These are phyloP conservation scores for Chalciporus piperatus DNA, from an alignment of 768 basidiomycete species.

Conservation along the genomic window DNA sequence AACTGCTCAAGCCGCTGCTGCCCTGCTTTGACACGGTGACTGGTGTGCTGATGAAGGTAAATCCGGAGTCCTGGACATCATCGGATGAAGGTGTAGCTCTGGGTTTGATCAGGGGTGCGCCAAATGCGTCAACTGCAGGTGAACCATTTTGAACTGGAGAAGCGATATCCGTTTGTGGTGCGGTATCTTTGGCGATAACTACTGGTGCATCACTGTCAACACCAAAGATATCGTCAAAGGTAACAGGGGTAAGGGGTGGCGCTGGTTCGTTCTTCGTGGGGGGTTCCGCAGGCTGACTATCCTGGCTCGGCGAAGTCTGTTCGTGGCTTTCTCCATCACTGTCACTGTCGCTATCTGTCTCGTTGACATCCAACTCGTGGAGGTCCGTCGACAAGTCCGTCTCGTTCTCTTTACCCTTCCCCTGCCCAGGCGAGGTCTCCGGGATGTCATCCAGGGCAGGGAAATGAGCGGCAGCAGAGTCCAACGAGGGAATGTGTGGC, in stretches of 20 bases:
- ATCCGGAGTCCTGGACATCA: slow-evolving; percentile 17
- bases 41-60: slow-evolving; percentile 18
- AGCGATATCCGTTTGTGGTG: slow-evolving; percentile 18
- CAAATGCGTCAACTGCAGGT: slow-evolving; percentile 38
- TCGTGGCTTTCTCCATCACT: slow-evolving; percentile 45
- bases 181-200: slow-evolving; percentile 14
- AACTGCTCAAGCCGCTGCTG: slow-evolving; percentile 47
- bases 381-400: slow-evolving; percentile 54
- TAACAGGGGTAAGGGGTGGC: slow-evolving; percentile 14
- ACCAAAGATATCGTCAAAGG: slow-evolving; percentile 63
- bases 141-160: slow-evolving; percentile 14
- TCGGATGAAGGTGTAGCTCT: slow-evolving; percentile 12
- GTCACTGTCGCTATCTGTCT: slow-evolving; percentile 52
- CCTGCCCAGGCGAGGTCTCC: slow-evolving; percentile 11
- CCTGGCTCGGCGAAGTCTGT: slow-evolving; percentile 16
- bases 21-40: slow-evolving; percentile 10
- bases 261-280: slow-evolving; percentile 11
- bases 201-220: slow-evolving; percentile 19
- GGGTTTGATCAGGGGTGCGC: slow-evolving; percentile 30
- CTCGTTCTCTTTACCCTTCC: slow-evolving; percentile 34
- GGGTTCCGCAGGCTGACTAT: slow-evolving; percentile 17
- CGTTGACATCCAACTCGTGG: slow-evolving; percentile 57
- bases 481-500: slow-evolving; percentile 25
- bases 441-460: slow-evolving; percentile 36
- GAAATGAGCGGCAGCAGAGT: slow-evolving; percentile 30